phyloP scores from a whole-genome alignment of 1,284 basidiomycete species.

The Kalmanozyma brasiliensis region DNA sequence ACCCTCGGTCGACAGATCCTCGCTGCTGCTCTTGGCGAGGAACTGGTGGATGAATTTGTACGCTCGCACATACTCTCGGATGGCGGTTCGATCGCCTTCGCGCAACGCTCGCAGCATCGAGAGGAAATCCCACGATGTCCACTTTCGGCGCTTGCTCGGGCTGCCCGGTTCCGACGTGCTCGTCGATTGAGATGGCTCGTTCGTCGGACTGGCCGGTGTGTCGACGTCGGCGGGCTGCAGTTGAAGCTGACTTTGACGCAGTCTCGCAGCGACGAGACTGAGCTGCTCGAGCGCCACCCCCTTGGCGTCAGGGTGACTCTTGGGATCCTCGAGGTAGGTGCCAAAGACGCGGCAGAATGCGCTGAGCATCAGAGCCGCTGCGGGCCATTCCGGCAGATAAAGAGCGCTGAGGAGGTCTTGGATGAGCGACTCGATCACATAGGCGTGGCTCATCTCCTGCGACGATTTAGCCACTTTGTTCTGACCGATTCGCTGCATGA shows the following conservation, averaged over 20 bases:
- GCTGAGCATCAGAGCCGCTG: slow-evolving; percentile 77
- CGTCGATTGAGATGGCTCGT: no score
- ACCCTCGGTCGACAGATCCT: slow-evolving; percentile 46
- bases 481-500: slow-evolving; percentile 74
- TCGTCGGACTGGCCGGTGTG: not conserved
- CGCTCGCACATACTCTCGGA: slow-evolving; percentile 74
- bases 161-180: slow-evolving; percentile 2
- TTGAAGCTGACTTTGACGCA: slow-evolving; percentile 70
- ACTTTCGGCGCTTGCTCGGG: slow-evolving; percentile 14
- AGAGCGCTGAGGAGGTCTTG: slow-evolving; percentile 87
- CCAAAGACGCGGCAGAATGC: slow-evolving; percentile 56
- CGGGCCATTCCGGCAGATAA: slow-evolving; percentile 97
- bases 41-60: slow-evolving; percentile 77
- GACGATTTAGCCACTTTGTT: slow-evolving; percentile 56
- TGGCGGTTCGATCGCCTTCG: slow-evolving; percentile 70
- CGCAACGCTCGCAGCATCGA: slow-evolving; percentile 43
- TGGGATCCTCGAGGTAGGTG: slow-evolving; percentile 76
- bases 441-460: slow-evolving; percentile 73
- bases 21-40: slow-evolving; percentile 70
- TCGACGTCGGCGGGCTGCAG: slow-evolving; percentile 10
- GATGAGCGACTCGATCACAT: slow-evolving; percentile 88
- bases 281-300: slow-evolving; percentile 90
- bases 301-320: slow-evolving; percentile 73
- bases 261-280: slow-evolving; percentile 85
- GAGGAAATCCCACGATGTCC: slow-evolving; percentile 34